Percentiles rank a stretch among this genome's conserved stretches.
Conservation (phyloP, 1,139 yeast species). For the Taiozyma onychis region DNA sequence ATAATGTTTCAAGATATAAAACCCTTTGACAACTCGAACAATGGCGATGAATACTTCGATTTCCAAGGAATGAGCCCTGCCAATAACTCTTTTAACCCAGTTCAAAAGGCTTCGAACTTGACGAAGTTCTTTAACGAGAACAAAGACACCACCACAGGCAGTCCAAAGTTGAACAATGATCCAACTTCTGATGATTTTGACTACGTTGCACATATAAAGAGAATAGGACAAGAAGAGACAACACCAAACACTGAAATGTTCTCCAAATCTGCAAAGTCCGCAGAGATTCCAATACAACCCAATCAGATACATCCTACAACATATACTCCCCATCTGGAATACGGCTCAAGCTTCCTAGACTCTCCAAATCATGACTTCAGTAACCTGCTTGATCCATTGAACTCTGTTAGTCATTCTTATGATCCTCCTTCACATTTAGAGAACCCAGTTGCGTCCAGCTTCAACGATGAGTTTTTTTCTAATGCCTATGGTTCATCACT, state of each 20-base stretch:
- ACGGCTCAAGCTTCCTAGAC: slow-evolving; percentile 15
- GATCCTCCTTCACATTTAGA: slow-evolving; percentile 21
- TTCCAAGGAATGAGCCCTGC: slow-evolving; percentile 13
- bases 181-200: slow-evolving; percentile 54
- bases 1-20: not conserved
- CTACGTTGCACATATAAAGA: slow-evolving; percentile 61
- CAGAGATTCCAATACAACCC: slow-evolving; percentile 15
- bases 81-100: not conserved
- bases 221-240: slow-evolving; percentile 41
- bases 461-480: slow-evolving; percentile 16
- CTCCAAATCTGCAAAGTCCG: slow-evolving; percentile 3
- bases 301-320: slow-evolving; percentile 1
- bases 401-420: slow-evolving; percentile 20
- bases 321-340: slow-evolving; percentile 5
- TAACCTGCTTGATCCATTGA: slow-evolving; percentile 23
- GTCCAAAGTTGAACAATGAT: slow-evolving; percentile 20
- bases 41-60: slow-evolving; percentile 20
- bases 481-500: slow-evolving; percentile 12
- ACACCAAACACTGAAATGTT: not conserved
- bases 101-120: slow-evolving; percentile 17
- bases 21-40: not conserved
- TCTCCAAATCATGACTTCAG: slow-evolving; percentile 17
- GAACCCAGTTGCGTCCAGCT: slow-evolving; percentile 7
- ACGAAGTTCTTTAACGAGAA: slow-evolving; percentile 18
- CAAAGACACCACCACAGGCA: not conserved